A percentile compares a stretch with the other conserved stretches of the same genome.
Evolutionary conservation across 345 rosid species (phyloP).

Genomic region (Populus simonii): DNA sequence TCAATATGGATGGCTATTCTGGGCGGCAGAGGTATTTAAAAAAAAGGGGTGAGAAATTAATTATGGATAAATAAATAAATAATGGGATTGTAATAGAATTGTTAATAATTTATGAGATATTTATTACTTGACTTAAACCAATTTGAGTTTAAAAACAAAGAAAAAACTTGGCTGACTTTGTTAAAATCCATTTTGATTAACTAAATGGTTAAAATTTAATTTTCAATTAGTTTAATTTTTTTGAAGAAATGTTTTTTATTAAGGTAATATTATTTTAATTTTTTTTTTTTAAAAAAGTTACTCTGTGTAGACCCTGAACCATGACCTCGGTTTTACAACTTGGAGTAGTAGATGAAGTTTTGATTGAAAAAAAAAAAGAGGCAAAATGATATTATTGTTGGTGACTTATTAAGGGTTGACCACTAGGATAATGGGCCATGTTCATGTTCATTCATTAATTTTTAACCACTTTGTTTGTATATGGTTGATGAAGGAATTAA

Average conservation of each 20-base stretch:
- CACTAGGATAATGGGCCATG: constrained; percentile 10
- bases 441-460: background rate
- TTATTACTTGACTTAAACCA: background rate
- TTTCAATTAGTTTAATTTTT: no score
- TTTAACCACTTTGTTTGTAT: background rate
- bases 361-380: background rate
- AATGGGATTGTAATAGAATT: background rate
- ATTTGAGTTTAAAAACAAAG: no score
- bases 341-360: background rate
- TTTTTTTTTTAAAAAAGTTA: no score
- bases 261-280: no score
- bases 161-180: no score
- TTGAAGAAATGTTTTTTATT: no score
- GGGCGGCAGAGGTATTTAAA: constrained; percentile 79
- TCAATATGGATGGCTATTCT: constrained; percentile 62
- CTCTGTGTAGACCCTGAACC: no score
- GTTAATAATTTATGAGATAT: background rate
- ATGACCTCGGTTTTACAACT: no score
- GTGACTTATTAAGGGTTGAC: constrained; percentile 17
- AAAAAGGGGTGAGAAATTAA: constrained; percentile 8
- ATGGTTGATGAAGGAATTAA: background rate
- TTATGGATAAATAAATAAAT: background rate
- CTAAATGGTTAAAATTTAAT: no score
- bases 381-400: constrained; percentile 3
- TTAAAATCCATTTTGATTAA: no score